Percentiles rank a stretch among this genome's conserved stretches.
Evolutionary conservation across 805 yeast species (phyloP).

Genomic region (Grigorovia jiainica): DNA sequence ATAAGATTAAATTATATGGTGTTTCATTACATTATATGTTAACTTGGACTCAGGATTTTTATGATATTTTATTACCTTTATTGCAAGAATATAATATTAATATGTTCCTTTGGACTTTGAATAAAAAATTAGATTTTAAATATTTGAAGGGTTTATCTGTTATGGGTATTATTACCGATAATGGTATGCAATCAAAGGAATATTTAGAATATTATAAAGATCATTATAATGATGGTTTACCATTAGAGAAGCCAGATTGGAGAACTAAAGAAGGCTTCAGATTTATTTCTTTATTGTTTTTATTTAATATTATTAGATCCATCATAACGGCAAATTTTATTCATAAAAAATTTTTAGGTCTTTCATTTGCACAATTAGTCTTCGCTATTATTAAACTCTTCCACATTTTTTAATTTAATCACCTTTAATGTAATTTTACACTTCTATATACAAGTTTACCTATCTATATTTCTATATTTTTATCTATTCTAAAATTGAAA

Average conservation of each 20-base stretch:
- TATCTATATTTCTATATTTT: neutral
- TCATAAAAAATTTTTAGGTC: conserved; percentile 15
- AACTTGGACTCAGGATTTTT: conserved; percentile 36
- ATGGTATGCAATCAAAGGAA: conserved; percentile 17
- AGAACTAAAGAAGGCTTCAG: conserved; percentile 18
- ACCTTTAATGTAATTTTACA: no score
- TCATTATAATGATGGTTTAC: neutral
- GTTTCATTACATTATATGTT: conserved; percentile 41
- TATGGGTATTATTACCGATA: conserved; percentile 26
- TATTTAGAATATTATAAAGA: conserved; percentile 4
- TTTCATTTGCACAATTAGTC: conserved; percentile 17
- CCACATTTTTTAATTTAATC: conserved; percentile 5
- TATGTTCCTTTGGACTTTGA: conserved; percentile 46
- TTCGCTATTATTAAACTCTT: conserved; percentile 11
- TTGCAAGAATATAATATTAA: conserved; percentile 28
- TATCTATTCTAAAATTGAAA: no score
- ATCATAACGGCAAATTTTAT: conserved; percentile 19
- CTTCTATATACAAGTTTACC: no score
- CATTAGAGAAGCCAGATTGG: conserved; percentile 8
- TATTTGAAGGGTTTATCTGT: conserved; percentile 23
- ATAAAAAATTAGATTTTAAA: conserved; percentile 27
- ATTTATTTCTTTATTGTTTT: conserved; percentile 13
- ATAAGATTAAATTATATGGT: conserved; percentile 43
- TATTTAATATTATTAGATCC: conserved; percentile 14
- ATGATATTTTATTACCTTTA: conserved; percentile 19